phyloP scores from a whole-genome alignment of 225 moss, liverwort and hornwort genomes.

The Marchantia polymorpha region DNA sequence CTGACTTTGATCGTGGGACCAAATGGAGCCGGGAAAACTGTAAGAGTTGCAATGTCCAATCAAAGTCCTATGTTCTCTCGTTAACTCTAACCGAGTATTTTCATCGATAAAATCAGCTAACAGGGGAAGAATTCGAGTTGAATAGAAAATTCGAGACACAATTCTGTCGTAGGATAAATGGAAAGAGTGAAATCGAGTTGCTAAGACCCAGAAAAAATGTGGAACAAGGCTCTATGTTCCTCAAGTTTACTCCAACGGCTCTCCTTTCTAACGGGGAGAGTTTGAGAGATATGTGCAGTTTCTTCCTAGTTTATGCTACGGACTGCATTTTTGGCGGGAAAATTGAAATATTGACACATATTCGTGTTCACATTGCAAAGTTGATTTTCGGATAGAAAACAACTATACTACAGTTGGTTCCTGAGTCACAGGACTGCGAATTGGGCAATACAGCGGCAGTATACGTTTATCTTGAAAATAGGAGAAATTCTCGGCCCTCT shows the following conservation, averaged over 20 bases:
- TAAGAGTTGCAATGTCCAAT: slow-evolving; percentile 27
- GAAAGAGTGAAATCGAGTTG: neutral
- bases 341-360: neutral
- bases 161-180: no score
- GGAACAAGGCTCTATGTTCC: neutral
- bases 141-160: neutral
- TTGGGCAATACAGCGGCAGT: neutral
- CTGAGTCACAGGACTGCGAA: neutral
- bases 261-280: neutral
- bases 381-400: neutral
- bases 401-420: neutral
- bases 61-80: neutral
- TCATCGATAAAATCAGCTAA: neutral
- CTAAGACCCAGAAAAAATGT: neutral
- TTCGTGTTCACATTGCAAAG: neutral
- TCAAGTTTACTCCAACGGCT: neutral
- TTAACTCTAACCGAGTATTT: neutral
- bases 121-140: neutral
- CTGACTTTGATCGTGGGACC: slow-evolving; percentile 97
- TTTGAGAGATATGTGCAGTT: neutral
- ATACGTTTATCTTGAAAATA: neutral
- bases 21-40: slow-evolving; percentile 98
- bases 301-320: neutral
- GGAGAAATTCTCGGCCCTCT: neutral
- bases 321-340: neutral